phyloP scores from a whole-genome alignment of 2,329 filamentous ascomycete species.

The Diaporthe longicolla region DNA sequence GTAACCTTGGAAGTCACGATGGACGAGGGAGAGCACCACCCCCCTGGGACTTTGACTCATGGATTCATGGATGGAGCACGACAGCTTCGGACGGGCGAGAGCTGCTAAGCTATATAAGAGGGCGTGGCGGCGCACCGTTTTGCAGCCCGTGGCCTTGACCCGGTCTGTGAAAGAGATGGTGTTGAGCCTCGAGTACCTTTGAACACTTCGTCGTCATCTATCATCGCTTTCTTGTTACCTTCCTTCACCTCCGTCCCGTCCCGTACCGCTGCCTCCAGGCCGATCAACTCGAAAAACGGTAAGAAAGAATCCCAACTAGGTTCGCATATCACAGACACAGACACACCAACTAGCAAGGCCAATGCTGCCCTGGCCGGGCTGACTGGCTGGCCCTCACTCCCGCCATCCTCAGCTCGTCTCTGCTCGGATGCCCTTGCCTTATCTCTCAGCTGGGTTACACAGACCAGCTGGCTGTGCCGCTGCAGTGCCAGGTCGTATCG shows the following conservation, averaged over 20 bases:
- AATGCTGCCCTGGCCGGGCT: not conserved
- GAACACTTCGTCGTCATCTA: not conserved
- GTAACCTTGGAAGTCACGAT: conserved; percentile 34
- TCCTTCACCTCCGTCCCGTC: not conserved
- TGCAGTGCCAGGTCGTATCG: conserved; percentile 27
- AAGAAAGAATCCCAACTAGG: not conserved
- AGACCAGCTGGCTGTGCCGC: conserved; percentile 26
- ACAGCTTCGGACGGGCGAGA: conserved; percentile 1
- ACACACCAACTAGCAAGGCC: not conserved
- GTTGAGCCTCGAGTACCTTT: conserved; percentile 23
- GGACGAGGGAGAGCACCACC: conserved; percentile 5
- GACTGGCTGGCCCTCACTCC: no score
- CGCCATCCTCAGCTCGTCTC: not conserved
- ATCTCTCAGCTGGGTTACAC: conserved; percentile 24
- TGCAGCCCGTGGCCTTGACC: not conserved
- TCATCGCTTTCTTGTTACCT: not conserved
- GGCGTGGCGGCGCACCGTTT: not conserved
- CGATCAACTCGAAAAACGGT: conserved; percentile 3
- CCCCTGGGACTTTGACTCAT: conserved; percentile 34
- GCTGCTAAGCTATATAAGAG: conserved; percentile 29
- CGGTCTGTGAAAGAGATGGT: not conserved
- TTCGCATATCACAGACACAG: not conserved
- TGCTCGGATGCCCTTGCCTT: conserved; percentile 23
- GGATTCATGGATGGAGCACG: conserved; percentile 13
- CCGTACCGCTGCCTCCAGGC: conserved; percentile 8